Base-by-base conservation (phyloP, 169 alveolate species). In the Plasmodium vivax region DNA sequence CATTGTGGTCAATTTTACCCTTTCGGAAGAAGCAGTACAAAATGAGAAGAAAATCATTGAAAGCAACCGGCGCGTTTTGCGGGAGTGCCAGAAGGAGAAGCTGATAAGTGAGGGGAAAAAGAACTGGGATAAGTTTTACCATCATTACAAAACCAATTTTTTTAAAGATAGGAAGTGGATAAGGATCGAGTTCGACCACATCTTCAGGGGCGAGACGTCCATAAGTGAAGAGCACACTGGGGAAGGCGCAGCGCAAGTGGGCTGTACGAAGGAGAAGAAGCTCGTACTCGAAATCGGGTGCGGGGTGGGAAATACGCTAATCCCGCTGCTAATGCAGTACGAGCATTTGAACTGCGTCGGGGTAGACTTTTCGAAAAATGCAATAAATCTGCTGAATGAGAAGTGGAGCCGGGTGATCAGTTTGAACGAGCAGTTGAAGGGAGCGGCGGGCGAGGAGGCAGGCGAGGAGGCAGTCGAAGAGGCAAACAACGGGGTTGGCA, bases 271-370 rank as follows among this genome's bases (percentile, higher is more conserved):
- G 23, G 62, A 72, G 82, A 85, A 47, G 7, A 88, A 88, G 73
- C 71, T 79, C 7, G 93, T 98, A 75, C 90, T 97, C 41, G 99
- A 98, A 95, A 95, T 97, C 79, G 99, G 99, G 36, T 98, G 99
- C 96, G 99, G 99, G 38, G 99, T 98, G 0, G 99, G 99, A 2
- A 98, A 98, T 93, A 98, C 99, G 32, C 93, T 98, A 85, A 97
- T 97, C 83, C 99, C 99, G 14, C 95, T 98, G 43, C 93, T 96
- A 62, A 79, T 93, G 56, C 85, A 95, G 56, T 96, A 96, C 82
- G 95, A 93, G 12, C 23, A 93, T 73, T 95, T 96, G 12, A 84
- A 96, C 88, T 97, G 97, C 45, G 96, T 98, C 90, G 99, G 98
- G n/a, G 96, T 98, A 93, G 99, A 98, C 95, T 98, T 98, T 94